A percentile compares a stretch with the other conserved stretches of the same genome.
phyloP scores from a whole-genome alignment of 2,329 filamentous ascomycete genomes.

The Aspergillus costaricaensis region DNA sequence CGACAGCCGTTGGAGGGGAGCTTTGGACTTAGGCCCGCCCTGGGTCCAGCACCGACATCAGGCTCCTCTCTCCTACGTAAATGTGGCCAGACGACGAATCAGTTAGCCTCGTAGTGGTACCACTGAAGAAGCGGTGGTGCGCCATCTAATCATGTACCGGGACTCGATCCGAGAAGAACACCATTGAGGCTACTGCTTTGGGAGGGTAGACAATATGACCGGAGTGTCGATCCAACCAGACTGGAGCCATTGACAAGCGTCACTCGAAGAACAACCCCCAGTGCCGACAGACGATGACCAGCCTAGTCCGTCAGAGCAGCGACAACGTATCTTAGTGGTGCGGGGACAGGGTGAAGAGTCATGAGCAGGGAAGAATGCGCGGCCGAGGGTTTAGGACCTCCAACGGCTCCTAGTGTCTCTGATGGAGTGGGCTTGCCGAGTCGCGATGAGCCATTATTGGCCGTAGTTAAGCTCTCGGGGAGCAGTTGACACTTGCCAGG shows the following conservation, averaged over 20 bases:
- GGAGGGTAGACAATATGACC: not conserved
- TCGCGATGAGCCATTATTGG: not conserved
- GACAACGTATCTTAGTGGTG: not conserved
- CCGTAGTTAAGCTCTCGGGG: not conserved
- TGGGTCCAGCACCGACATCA: not conserved
- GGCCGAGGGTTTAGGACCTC: not conserved
- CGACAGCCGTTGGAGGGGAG: not conserved
- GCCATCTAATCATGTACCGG: not conserved
- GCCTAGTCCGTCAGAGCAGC: not conserved
- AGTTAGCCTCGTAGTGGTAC: not conserved
- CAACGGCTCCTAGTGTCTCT: constrained; percentile 1
- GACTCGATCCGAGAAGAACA: not conserved
- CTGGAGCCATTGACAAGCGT: not conserved
- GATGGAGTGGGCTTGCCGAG: not conserved
- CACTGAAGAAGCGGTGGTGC: not conserved
- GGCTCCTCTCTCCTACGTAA: not conserved
- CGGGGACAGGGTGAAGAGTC: not conserved
- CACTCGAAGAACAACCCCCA: not conserved
- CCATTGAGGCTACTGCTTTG: not conserved
- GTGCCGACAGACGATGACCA: not conserved
- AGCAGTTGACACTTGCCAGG: not conserved
- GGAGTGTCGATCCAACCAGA: constrained; percentile 1
- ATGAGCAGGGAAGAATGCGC: not conserved
- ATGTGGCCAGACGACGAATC: not conserved
- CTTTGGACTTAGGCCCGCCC: not conserved